Evolutionary conservation across 129 eudicot species (phyloP).

Genomic region (Daucus carota): DH1_v3.0 NC_030386.2:4270501-4271000

Average conservation of each 20-base stretch:
- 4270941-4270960: conserved; percentile 97
- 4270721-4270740: conserved; percentile 90
- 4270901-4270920: conserved; percentile 53
- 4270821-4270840: conserved; percentile 79
- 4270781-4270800: conserved; percentile 82
- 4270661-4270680: conserved; percentile 92
- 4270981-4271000: conserved; percentile 75
- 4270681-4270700: conserved; percentile 99
- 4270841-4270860: conserved; percentile 2
- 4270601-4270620: conserved; percentile 97
- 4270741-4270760: conserved; percentile 77
- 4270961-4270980: conserved; percentile 96
- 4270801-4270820: conserved; percentile 84
- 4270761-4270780: conserved; percentile 85
- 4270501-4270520: conserved; percentile 99
- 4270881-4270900: neutral
- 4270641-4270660: conserved; percentile 96
- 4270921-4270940: conserved; percentile 91
- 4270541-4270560: conserved; percentile 88
- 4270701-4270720: conserved; percentile 93
- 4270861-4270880: neutral
- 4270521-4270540: conserved; percentile 72
- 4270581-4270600: conserved; percentile 91
- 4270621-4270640: conserved; percentile 98
- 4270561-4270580: conserved; percentile 88